Base-by-base conservation (phyloP, 352 stramenopile genomes). In the Globisporangium parvum region DNA sequence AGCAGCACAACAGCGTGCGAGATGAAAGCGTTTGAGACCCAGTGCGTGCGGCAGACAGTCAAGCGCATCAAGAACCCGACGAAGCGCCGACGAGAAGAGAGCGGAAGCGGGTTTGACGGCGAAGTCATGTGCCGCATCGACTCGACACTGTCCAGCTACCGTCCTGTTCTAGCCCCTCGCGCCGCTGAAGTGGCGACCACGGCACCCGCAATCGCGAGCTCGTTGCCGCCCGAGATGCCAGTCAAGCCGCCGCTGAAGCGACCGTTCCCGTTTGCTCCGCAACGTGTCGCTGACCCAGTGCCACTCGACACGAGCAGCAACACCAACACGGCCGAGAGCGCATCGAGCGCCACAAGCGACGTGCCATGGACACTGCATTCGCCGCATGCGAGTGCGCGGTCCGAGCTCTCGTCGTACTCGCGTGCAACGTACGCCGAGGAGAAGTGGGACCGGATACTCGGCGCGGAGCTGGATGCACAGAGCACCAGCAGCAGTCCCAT, bases 391-490 rank as follows among this genome's bases (percentile, higher is more conserved):
- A 47, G 20, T 8, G 66, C 21, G 17, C 47, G 40, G 28, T 55
- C 41, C 41, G 55, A 46, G 35, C 40, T 41, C 31, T 58, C 58
- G 23, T 57, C 50, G 31, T 73, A 65, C 39, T 51, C 55, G 24
- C 65, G 66, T 42, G 67, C 70, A 6, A 72, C 54, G 0, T 73
- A 46, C 31, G 75, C 68, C 3, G 80, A 90, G 65, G 77, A 86
- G 48, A 90, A 90, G 58, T 90, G 80, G 80, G 80, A 90, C 62
- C 71, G 70, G 26, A 90, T 90, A 49, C 65, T 90, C 28, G 71
- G 62, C 21, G 54, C 44, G 11, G 66, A 85, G 47, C 55, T 80
- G 17, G 65, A 71, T 28, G 51, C 55, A 14, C 44, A 46, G 10
- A 59, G 49, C 21, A 59, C 47, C 17, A 31, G 37, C 33, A 54